phyloP scores from a whole-genome alignment of 2,329 filamentous ascomycete genomes.

The Graphiopsis chlorocephala region DNA sequence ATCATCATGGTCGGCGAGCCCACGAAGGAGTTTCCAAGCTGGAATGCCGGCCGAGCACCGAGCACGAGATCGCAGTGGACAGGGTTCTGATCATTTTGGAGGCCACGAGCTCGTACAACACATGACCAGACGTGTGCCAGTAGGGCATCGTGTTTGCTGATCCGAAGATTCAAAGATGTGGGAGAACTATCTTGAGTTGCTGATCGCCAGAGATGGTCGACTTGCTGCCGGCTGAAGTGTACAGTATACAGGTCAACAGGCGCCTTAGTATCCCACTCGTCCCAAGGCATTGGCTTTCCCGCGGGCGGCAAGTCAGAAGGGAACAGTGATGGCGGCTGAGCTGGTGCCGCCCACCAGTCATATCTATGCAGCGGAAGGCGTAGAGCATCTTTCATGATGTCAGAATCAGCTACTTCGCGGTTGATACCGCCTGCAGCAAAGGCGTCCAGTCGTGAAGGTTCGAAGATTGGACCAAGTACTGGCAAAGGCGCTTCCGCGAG shows the following conservation, averaged over 20 bases:
- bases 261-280: background rate
- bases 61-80: conserved; percentile 15
- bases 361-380: conserved; percentile 14
- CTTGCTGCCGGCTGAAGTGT: conserved; percentile 8
- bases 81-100: background rate
- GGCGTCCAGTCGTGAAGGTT: background rate
- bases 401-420: background rate
- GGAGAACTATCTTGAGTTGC: background rate
- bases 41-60: conserved; percentile 6
- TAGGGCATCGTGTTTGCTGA: conserved; percentile 15
- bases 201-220: conserved; percentile 8
- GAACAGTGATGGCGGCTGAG: conserved; percentile 6
- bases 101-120: conserved; percentile 12
- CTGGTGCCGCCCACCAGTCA: conserved; percentile 12
- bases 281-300: conserved; percentile 5
- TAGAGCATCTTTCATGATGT: background rate
- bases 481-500: conserved; percentile 2
- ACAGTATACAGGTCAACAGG: conserved; percentile 9
- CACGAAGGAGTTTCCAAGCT: conserved; percentile 1
- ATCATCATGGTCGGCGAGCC: conserved; percentile 16
- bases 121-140: conserved; percentile 17
- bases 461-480: background rate
- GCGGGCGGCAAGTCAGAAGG: background rate
- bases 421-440: conserved; percentile 9
- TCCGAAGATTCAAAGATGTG: background rate